These are phyloP conservation scores for Penicillium brasilianum DNA, from an alignment of 2,329 filamentous ascomycete species.

Conservation along the genomic window DNA sequence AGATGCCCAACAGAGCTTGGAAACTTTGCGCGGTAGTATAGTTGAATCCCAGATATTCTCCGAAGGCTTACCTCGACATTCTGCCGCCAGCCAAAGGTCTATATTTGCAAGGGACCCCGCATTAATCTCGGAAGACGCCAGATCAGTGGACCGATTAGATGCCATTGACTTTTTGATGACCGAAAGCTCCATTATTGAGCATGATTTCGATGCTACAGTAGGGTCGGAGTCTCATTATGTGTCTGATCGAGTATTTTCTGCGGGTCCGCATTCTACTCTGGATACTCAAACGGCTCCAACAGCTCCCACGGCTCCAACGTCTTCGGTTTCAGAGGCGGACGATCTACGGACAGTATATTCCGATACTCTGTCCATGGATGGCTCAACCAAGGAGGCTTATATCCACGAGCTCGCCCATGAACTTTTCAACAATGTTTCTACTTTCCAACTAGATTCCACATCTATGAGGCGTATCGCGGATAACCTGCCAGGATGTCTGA, in stretches of 20 bases:
- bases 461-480: background rate
- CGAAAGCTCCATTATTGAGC: background rate
- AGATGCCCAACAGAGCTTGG: background rate
- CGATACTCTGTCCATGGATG: background rate
- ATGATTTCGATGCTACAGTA: background rate
- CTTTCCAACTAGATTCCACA: background rate
- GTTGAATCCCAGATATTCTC: background rate
- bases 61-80: too few species aligned
- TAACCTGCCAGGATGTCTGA: background rate
- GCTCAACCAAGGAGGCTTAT: background rate
- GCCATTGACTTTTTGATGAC: background rate
- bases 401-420: background rate
- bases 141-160: background rate
- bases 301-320: background rate
- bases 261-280: background rate
- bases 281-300: background rate
- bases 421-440: background rate
- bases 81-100: background rate
- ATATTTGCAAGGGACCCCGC: background rate
- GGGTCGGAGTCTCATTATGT: background rate
- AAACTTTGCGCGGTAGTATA: background rate
- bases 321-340: background rate
- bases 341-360: constrained; percentile 1
- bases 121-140: background rate
- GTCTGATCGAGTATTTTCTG: constrained; percentile 4